Evolutionary conservation across 305 asterid species (phyloP).

Genomic region (Rubia occidens): DNA sequence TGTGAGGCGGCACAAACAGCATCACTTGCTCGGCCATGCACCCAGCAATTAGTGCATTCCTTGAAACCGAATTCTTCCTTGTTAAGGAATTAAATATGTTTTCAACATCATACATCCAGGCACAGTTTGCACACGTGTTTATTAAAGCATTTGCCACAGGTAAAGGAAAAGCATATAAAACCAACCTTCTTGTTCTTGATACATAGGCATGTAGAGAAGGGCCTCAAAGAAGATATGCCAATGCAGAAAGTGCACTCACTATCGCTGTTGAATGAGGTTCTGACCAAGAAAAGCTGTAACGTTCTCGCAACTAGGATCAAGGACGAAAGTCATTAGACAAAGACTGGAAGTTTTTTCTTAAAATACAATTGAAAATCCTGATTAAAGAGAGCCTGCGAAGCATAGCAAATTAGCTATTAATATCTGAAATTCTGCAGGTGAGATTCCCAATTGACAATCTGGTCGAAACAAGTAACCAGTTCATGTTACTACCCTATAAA

Average conservation of each 20-base stretch:
- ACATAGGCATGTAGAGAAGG: constrained; percentile 25
- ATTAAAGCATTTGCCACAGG: constrained; percentile 23
- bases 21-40: constrained; percentile 26
- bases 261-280: constrained; percentile 24
- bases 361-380: too few relatives aligned
- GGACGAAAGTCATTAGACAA: too few relatives aligned
- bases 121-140: constrained; percentile 24
- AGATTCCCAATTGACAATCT: too few relatives aligned
- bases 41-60: constrained; percentile 30
- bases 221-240: constrained; percentile 29
- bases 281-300: too few relatives aligned
- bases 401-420: too few relatives aligned
- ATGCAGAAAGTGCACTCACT: constrained; percentile 26
- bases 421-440: too few relatives aligned
- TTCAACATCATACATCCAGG: constrained; percentile 21
- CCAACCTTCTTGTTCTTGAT: constrained; percentile 13
- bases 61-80: constrained; percentile 21
- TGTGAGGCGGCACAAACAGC: constrained; percentile 23
- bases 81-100: constrained; percentile 14
- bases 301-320: too few relatives aligned
- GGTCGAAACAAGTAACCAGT: too few relatives aligned
- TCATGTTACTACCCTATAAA: too few relatives aligned
- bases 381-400: too few relatives aligned
- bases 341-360: too few relatives aligned
- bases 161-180: constrained; percentile 18